Conservation (phyloP, 306 rosid genomes). For the Cicer judaicum region DNA sequence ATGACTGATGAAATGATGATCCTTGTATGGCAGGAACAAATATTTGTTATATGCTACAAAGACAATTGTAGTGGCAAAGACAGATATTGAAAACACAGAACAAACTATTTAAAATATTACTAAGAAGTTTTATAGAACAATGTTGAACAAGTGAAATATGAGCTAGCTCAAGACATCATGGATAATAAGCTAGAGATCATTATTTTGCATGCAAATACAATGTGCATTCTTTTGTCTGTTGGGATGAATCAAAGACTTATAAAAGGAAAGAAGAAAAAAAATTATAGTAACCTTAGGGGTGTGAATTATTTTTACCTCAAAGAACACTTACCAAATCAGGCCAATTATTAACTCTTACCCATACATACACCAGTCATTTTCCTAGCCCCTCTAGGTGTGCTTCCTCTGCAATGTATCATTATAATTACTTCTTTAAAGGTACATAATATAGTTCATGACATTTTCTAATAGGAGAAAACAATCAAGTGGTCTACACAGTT, state of each 20-base stretch:
- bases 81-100: slow-evolving; percentile 9
- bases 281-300: slow-evolving; percentile 22
- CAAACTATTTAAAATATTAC: slow-evolving; percentile 1
- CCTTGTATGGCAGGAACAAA: background rate
- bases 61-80: background rate
- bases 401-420: slow-evolving; percentile 6
- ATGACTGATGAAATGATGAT: slow-evolving; percentile 7
- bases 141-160: slow-evolving; percentile 2
- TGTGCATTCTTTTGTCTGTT: slow-evolving; percentile 30
- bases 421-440: slow-evolving; percentile 20
- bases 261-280: background rate
- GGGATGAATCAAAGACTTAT: slow-evolving; percentile 30
- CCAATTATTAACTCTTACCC: slow-evolving; percentile 2
- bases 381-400: slow-evolving; percentile 28
- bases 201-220: slow-evolving; percentile 32
- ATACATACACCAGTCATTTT: slow-evolving; percentile 26
- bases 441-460: slow-evolving; percentile 27
- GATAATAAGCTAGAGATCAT: background rate
- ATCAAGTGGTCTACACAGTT: slow-evolving; percentile 38
- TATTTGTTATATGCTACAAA: background rate
- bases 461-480: slow-evolving; percentile 33
- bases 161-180: slow-evolving; percentile 7
- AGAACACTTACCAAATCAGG: slow-evolving; percentile 36
- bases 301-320: slow-evolving; percentile 42
- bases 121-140: background rate